A percentile compares a stretch with the other conserved stretches of the same genome.
phyloP scores from a whole-genome alignment of 1,284 basidiomycete genomes.

The Mycosarcoma mackinlayi region DNA sequence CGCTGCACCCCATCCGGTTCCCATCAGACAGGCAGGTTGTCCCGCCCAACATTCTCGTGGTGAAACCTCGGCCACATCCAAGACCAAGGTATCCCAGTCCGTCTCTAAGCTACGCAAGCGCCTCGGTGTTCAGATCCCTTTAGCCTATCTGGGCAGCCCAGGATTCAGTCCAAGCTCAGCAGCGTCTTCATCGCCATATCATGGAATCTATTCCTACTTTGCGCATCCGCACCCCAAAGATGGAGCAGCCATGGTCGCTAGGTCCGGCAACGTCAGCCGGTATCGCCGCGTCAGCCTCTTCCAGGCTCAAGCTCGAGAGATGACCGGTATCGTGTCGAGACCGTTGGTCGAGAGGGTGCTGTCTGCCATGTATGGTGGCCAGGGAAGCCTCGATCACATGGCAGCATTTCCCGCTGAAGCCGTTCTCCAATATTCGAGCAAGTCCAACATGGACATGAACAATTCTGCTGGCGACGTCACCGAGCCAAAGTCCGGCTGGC shows the following conservation, averaged over 20 bases:
- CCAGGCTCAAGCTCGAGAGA: slow-evolving; percentile 30
- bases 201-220: slow-evolving; percentile 13
- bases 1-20: slow-evolving; percentile 13
- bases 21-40: slow-evolving; percentile 30
- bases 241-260: slow-evolving; percentile 25
- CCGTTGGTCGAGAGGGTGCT: slow-evolving; percentile 38
- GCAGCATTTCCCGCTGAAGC: slow-evolving; percentile 36
- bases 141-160: slow-evolving; percentile 24
- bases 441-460: background rate
- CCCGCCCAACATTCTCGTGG: slow-evolving; percentile 32
- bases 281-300: slow-evolving; percentile 35
- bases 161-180: slow-evolving; percentile 9
- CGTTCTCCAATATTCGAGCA: slow-evolving; percentile 30
- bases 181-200: background rate
- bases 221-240: slow-evolving; percentile 26
- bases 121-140: slow-evolving; percentile 40
- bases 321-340: slow-evolving; percentile 41
- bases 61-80: slow-evolving; percentile 10
- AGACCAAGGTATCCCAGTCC: slow-evolving; percentile 20
- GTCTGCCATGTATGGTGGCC: slow-evolving; percentile 23
- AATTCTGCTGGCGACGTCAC: background rate
- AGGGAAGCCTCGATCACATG: slow-evolving; percentile 15
- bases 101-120: slow-evolving; percentile 30
- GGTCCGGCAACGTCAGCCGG: slow-evolving; percentile 18
- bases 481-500: slow-evolving; percentile 15